A percentile compares a stretch with the other conserved stretches of the same genome.
These are phyloP conservation scores for Kuraishia capsulata DNA, from an alignment of 805 yeast genomes.

Conservation along the genomic window DNA sequence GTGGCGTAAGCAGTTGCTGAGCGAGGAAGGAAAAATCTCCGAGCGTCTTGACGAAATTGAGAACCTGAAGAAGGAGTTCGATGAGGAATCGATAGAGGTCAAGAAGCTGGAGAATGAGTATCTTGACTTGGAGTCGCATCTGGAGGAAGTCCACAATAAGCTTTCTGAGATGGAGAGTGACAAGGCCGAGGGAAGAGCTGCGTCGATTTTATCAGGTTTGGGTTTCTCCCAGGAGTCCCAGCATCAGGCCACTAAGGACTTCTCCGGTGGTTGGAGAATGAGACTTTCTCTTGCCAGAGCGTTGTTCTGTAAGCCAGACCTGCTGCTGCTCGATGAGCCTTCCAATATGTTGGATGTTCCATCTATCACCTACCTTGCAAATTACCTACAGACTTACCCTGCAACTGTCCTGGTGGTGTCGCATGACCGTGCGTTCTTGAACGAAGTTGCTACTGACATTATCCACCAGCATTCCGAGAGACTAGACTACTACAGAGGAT, in stretches of 20 bases:
- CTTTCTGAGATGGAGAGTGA: conserved; percentile 91
- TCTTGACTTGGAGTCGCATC: conserved; percentile 71
- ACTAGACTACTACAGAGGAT: conserved; percentile 89
- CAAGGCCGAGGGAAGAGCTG: conserved; percentile 96
- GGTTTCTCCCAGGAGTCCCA: conserved; percentile 92
- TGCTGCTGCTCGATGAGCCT: conserved; percentile 92
- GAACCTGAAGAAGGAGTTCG: conserved; percentile 57
- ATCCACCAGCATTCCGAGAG: conserved; percentile 97
- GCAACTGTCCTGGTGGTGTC: conserved; percentile 93
- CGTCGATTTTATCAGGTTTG: conserved; percentile 82
- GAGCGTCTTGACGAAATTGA: conserved; percentile 75
- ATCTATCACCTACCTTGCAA: conserved; percentile 86
- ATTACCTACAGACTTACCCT: conserved; percentile 82
- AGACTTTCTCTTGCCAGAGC: conserved; percentile 97
- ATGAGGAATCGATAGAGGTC: conserved; percentile 64
- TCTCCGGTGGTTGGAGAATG: conserved; percentile 99
- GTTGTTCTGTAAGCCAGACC: conserved; percentile 92
- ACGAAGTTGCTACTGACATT: conserved; percentile 97
- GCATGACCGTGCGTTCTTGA: conserved; percentile 94
- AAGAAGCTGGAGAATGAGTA: conserved; percentile 83
- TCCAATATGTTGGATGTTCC: conserved; percentile 99
- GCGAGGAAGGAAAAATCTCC: conserved; percentile 66
- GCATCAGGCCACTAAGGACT: conserved; percentile 71
- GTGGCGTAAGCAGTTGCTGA: conserved; percentile 86
- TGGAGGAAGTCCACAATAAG: conserved; percentile 74